These are phyloP conservation scores for Fusarium luffae DNA, from an alignment of 2,329 filamentous ascomycete species.

Conservation along the genomic window DNA sequence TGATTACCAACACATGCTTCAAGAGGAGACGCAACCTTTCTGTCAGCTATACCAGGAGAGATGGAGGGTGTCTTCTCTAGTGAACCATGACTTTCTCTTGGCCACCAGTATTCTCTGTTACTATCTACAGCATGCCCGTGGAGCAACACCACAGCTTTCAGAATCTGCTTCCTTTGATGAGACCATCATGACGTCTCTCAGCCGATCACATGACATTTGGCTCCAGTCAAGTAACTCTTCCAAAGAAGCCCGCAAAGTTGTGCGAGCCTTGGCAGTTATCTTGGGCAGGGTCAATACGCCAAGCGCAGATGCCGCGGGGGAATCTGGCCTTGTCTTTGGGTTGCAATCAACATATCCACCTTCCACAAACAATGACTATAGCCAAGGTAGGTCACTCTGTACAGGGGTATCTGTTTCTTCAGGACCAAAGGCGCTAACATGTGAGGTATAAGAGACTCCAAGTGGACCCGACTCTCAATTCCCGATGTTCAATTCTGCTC, in stretches of 20 bases:
- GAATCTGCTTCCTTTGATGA: not conserved
- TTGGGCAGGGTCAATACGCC: rapidly evolving
- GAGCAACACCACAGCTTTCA: not conserved
- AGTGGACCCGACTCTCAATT: not conserved
- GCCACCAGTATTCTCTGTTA: not conserved
- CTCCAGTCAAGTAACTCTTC: not conserved
- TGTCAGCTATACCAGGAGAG: conserved; percentile 18
- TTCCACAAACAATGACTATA: not conserved
- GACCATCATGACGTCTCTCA: not conserved
- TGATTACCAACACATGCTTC: conserved; percentile 8
- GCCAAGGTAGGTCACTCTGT: not conserved
- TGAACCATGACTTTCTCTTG: conserved; percentile 8
- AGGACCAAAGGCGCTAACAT: not conserved
- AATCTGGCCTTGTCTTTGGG: rapidly evolving
- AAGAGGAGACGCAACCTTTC: conserved; percentile 6
- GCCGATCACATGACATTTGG: conserved; percentile 13
- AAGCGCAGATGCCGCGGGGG: not conserved
- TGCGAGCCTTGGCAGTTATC: not conserved
- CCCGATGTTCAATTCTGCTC: not conserved
- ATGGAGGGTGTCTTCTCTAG: conserved; percentile 8
- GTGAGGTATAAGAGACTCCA: not conserved
- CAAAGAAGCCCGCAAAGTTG: not conserved
- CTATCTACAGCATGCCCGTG: not conserved
- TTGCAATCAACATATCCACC: not conserved
- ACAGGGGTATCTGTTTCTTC: not conserved